Percentiles rank a stretch among this genome's conserved stretches.
These are phyloP conservation scores for Hapsidospora chrysogenum DNA, from an alignment of 495 filamentous ascomycete species.

Conservation along the genomic window DNA sequence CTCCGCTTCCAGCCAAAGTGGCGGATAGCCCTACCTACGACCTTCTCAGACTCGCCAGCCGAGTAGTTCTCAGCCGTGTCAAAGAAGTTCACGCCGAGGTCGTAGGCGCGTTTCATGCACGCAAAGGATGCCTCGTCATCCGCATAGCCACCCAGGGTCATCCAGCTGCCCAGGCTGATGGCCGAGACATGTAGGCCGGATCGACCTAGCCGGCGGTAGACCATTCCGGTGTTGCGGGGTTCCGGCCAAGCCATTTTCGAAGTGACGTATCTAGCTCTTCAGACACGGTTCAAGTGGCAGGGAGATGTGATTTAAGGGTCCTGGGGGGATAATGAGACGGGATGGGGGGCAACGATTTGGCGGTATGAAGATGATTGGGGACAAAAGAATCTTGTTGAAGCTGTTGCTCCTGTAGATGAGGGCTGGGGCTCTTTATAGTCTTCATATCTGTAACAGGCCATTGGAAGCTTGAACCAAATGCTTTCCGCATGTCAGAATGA, in stretches of 20 bases:
- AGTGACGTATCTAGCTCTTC: no score
- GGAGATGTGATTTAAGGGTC: no score
- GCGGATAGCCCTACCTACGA: slow-evolving; percentile 41
- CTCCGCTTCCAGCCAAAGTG: slow-evolving; percentile 46
- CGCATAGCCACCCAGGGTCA: slow-evolving; percentile 36
- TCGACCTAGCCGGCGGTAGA: slow-evolving; percentile 44
- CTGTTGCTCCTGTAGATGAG: no score
- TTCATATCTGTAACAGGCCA: no score
- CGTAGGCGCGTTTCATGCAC: slow-evolving; percentile 55
- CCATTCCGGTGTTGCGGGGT: slow-evolving; percentile 25
- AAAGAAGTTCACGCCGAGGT: slow-evolving; percentile 48
- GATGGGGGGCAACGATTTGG: neutral
- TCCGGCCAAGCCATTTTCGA: slow-evolving; percentile 15
- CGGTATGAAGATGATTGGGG: neutral
- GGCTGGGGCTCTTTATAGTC: no score
- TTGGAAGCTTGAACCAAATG: no score
- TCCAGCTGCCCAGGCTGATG: slow-evolving; percentile 43
- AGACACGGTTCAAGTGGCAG: no score
- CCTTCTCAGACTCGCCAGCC: slow-evolving; percentile 35
- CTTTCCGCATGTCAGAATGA: no score
- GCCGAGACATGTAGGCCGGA: slow-evolving; percentile 48
- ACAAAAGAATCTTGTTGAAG: no score
- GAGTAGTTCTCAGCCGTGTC: slow-evolving; percentile 28
- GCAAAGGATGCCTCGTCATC: slow-evolving; percentile 34
- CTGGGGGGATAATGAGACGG: neutral